Conservation (phyloP, 345 rosid genomes). For the Toxicodendron radicans region DNA sequence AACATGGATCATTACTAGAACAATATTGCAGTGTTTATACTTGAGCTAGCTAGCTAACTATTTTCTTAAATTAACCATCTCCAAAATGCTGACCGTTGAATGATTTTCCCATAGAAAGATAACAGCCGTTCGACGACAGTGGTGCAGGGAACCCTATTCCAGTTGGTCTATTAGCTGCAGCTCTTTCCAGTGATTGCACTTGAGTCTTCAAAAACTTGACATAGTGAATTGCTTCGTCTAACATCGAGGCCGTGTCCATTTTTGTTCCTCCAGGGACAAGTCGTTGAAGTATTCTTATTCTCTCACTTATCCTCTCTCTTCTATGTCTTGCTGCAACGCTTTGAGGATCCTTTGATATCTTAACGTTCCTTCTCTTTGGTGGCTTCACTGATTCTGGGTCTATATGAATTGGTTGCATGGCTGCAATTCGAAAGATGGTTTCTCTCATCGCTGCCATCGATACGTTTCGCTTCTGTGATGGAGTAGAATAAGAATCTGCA, state of each 20-base stretch:
- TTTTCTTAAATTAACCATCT: slow-evolving; percentile 20
- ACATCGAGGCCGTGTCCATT: slow-evolving; percentile 81
- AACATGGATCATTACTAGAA: slow-evolving; percentile 3
- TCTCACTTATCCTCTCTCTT: slow-evolving; percentile 70
- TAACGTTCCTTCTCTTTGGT: slow-evolving; percentile 63
- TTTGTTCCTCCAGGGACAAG: slow-evolving; percentile 78
- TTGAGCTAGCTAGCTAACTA: slow-evolving; percentile 3
- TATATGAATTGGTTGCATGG: slow-evolving; percentile 70
- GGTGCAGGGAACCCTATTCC: slow-evolving; percentile 43
- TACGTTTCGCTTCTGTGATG: slow-evolving; percentile 29
- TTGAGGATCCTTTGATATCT: slow-evolving; percentile 71
- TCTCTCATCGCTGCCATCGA: slow-evolving; percentile 77
- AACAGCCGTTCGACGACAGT: slow-evolving; percentile 34
- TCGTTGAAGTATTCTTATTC: slow-evolving; percentile 63
- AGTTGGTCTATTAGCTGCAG: slow-evolving; percentile 26
- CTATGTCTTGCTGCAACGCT: slow-evolving; percentile 72
- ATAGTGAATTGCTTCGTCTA: slow-evolving; percentile 72
- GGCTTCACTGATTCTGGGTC: slow-evolving; percentile 71
- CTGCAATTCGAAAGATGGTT: slow-evolving; percentile 68
- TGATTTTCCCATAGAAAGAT: slow-evolving; percentile 25
- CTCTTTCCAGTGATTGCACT: slow-evolving; percentile 57
- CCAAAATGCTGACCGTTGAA: slow-evolving; percentile 19
- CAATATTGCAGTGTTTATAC: neutral
- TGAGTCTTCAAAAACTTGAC: slow-evolving; percentile 72
- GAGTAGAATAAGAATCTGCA: slow-evolving; percentile 20